phyloP scores from a whole-genome alignment of 2,329 filamentous ascomycete genomes.

The Emmonsiellopsis sp. region DNA sequence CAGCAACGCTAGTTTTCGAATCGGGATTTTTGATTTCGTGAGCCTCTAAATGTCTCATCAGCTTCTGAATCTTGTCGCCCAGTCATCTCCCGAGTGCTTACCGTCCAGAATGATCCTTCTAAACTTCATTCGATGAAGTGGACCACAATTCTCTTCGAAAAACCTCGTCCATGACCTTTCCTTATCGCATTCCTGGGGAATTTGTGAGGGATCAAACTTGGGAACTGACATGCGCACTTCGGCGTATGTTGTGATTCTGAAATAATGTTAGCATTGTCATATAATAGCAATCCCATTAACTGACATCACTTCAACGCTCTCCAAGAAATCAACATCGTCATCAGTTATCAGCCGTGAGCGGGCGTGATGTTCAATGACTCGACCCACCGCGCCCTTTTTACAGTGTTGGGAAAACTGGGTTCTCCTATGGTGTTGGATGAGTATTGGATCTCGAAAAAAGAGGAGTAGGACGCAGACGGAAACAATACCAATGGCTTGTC shows the following conservation, averaged over 20 bases:
- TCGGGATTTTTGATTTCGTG: conserved; percentile 28
- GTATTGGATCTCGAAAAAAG: neutral
- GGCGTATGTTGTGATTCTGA: conserved; percentile 29
- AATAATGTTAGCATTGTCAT: conserved; percentile 3
- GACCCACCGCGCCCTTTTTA: conserved; percentile 13
- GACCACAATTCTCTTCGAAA: conserved; percentile 19
- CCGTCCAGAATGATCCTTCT: conserved; percentile 33
- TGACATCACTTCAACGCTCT: conserved; percentile 18
- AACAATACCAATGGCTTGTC: conserved; percentile 24
- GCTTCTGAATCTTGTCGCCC: neutral
- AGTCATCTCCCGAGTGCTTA: conserved; percentile 9
- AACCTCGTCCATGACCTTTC: conserved; percentile 16
- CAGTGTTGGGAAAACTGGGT: conserved; percentile 24
- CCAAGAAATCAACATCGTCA: conserved; percentile 14
- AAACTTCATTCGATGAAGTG: conserved; percentile 27
- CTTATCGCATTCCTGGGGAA: conserved; percentile 13
- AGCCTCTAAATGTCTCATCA: conserved; percentile 15
- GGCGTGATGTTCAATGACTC: conserved; percentile 18
- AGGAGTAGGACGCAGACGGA: neutral
- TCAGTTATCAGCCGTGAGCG: conserved; percentile 11
- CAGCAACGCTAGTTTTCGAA: conserved; percentile 25
- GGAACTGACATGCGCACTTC: conserved; percentile 28
- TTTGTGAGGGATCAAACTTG: conserved; percentile 11
- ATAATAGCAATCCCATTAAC: neutral
- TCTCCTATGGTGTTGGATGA: conserved; percentile 13